These are phyloP conservation scores for Ricinus communis DNA, from an alignment of 345 rosid genomes.

Conservation along the genomic window DNA sequence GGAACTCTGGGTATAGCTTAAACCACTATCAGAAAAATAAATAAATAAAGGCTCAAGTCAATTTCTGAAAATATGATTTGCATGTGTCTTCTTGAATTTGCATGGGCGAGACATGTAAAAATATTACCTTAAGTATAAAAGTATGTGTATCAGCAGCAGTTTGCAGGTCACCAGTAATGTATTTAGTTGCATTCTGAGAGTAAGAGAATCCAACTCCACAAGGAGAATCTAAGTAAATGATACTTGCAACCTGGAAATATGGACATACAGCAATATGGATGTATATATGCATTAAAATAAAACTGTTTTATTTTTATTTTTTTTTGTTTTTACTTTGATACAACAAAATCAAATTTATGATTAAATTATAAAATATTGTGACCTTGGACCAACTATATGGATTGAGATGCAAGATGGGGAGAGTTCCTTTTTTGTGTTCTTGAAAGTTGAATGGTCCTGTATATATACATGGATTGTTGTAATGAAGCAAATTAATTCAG, in stretches of 20 bases:
- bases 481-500: not conserved
- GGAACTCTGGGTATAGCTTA: conserved; percentile 39
- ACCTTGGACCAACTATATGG: conserved; percentile 58
- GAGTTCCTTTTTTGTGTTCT: conserved; percentile 22
- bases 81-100: not conserved
- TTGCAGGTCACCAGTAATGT: conserved; percentile 37
- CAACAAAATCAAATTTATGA: not conserved
- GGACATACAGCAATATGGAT: no score
- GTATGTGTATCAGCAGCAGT: conserved; percentile 48
- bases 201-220: conserved; percentile 60
- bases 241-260: conserved; percentile 46
- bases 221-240: conserved; percentile 62
- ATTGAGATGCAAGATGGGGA: conserved; percentile 48
- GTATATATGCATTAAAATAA: no score
- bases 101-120: not conserved
- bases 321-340: no score
- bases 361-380: not conserved
- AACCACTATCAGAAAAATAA: conserved; percentile 35
- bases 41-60: not conserved
- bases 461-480: not conserved
- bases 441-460: conserved; percentile 54
- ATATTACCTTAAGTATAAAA: conserved; percentile 52
- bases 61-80: no score
- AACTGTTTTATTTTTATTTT: no score
- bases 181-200: conserved; percentile 27